Evolutionary conservation across 1,284 basidiomycete species (phyloP), one percentile per base, ranked within the genome.

Genomic region (Tilletia setariae): DNA sequence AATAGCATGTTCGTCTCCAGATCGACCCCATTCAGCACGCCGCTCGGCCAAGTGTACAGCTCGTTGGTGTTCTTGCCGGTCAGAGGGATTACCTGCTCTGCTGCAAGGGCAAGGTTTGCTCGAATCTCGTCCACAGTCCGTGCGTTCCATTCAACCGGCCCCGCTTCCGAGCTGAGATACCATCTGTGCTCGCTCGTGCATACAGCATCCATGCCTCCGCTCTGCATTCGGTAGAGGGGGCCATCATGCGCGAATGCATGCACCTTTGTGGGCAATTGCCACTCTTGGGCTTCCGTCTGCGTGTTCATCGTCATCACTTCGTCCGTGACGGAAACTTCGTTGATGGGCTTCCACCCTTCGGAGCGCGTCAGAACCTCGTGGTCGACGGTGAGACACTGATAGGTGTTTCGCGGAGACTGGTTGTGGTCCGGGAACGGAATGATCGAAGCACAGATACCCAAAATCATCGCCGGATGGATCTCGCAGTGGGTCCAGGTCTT

Each of bases 391-490:
- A 67, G n/a, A 16, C 51, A 66, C 63, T 74, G 72, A 56, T 98
- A 98, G 2, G 95, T 98, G 82, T 99, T 99, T 88, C 95, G 93
- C 72, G 95, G 95, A 67, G 93, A 96, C 90, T 98, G 95, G 81
- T 99, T 99, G 84, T 98, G 96, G 84, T 99, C 95, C 19, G 95
- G 95, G 90, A 98, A 98, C 3, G 95, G 95, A 83, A 99, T 95
- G 83, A 98, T 98, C 84, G 91, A 93, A 6, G 95, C 95, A 83
- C 95, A 98, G 69, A 98, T 94, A 74, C 95, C 95, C 64, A 98
- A 86, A 74, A 98, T 98, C 96, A 98, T 98, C 78, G 92, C 93
- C 0, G 95, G 95, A 83, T 99, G 96, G 80, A 99, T 98, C 85
- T 99, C 95, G 84, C 94, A 98, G 84, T 99, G 95, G 9, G 96